phyloP scores from a whole-genome alignment of 345 rosid species.

The Anacardium occidentale region DNA sequence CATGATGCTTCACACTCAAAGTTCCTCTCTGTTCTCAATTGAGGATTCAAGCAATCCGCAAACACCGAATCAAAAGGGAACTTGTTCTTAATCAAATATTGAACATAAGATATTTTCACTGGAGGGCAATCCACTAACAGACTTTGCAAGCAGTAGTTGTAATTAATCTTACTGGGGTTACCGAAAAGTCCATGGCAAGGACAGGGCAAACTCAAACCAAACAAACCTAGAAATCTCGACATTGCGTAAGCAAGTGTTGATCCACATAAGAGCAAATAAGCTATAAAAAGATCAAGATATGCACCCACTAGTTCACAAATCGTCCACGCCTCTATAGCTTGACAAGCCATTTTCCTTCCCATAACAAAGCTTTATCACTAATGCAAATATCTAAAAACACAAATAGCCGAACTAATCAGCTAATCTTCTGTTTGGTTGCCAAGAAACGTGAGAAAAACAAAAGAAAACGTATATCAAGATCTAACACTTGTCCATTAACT shows the following conservation, averaged over 20 bases:
- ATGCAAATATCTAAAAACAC: constrained; percentile 4
- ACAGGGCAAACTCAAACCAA: constrained; percentile 57
- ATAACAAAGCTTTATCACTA: not conserved
- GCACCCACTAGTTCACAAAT: constrained; percentile 54
- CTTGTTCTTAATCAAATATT: constrained; percentile 31
- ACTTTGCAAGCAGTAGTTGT: constrained; percentile 46
- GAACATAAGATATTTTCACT: constrained; percentile 44
- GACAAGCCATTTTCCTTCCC: constrained; percentile 37
- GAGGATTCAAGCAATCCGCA: constrained; percentile 22
- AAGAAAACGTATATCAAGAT: not conserved
- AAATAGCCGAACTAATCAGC: not conserved
- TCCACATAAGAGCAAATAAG: constrained; percentile 47
- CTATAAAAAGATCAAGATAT: constrained; percentile 54
- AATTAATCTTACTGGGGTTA: constrained; percentile 17
- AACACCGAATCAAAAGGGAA: constrained; percentile 51
- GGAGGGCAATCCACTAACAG: constrained; percentile 35
- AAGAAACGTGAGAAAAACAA: constrained; percentile 8
- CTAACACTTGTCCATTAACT: not conserved
- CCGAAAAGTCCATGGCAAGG: constrained; percentile 58
- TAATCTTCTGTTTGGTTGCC: not conserved
- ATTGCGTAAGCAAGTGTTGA: constrained; percentile 45
- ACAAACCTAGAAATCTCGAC: constrained; percentile 49
- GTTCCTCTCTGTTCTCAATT: constrained; percentile 19
- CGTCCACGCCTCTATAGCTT: constrained; percentile 52
- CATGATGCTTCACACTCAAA: constrained; percentile 31